Evolutionary conservation across 2,329 filamentous ascomycete genomes (phyloP).

Genomic region (Aspergillus sp.): DNA sequence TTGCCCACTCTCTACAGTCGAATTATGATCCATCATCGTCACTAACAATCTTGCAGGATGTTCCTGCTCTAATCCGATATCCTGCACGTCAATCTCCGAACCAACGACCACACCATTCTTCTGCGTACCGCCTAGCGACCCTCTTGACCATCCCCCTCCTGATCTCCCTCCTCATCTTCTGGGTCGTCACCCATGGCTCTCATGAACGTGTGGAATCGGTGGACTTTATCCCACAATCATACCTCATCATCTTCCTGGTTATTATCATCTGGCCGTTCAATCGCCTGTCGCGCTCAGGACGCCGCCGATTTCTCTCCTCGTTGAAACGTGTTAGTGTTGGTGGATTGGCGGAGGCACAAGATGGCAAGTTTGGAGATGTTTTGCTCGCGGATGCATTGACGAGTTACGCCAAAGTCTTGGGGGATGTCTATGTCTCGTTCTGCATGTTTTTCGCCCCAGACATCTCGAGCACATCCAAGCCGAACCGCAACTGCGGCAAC

Average conservation of each 20-base stretch:
- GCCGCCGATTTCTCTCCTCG: conserved; percentile 69
- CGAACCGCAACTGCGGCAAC: conserved; percentile 78
- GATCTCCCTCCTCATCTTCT: conserved; percentile 75
- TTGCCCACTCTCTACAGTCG: conserved; percentile 6
- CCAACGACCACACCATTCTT: conserved; percentile 70
- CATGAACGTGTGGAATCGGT: conserved; percentile 66
- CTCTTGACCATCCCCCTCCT: conserved; percentile 68
- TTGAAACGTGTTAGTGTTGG: conserved; percentile 76
- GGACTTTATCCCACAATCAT: conserved; percentile 81
- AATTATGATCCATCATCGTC: no score
- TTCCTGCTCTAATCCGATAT: conserved; percentile 81
- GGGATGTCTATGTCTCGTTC: conserved; percentile 78
- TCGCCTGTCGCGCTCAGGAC: conserved; percentile 63
- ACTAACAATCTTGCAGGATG: conserved; percentile 51
- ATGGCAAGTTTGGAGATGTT: conserved; percentile 93
- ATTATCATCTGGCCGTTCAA: conserved; percentile 71
- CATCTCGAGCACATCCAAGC: conserved; percentile 70
- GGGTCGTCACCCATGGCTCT: conserved; percentile 69
- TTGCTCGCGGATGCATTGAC: conserved; percentile 90
- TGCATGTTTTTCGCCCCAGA: conserved; percentile 82
- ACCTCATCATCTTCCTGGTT: conserved; percentile 67
- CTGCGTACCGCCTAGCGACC: conserved; percentile 79
- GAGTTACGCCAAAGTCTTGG: conserved; percentile 87
- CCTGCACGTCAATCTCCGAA: conserved; percentile 66
- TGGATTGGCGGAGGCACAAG: conserved; percentile 76